Conservation (phyloP, 805 yeast genomes). For the Metschnikowia chrysomelidarum region DNA sequence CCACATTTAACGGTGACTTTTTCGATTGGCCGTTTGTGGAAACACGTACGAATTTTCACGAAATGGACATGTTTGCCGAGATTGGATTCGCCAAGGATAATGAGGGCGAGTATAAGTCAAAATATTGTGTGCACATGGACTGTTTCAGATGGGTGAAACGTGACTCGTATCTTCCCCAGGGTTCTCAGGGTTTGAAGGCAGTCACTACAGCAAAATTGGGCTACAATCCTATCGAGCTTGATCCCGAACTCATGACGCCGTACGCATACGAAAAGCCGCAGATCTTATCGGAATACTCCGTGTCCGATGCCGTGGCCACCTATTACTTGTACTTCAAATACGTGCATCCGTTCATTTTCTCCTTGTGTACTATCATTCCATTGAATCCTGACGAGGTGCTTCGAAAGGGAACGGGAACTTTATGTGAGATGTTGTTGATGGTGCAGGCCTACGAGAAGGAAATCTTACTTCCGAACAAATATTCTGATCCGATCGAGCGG, state of each 20-base stretch:
- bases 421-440: conserved; percentile 96
- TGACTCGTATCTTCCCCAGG: conserved; percentile 96
- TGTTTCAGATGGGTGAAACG: conserved; percentile 97
- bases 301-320: conserved; percentile 99
- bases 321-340: conserved; percentile 94
- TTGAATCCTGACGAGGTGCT: conserved; percentile 94
- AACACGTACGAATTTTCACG: conserved; percentile 79
- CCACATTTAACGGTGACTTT: conserved; percentile 97
- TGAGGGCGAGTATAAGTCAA: conserved; percentile 90
- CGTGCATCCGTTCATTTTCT: conserved; percentile 95
- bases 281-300: conserved; percentile 90
- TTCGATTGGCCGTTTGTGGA: conserved; percentile 99
- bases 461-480: conserved; percentile 89
- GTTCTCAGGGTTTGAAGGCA: conserved; percentile 97
- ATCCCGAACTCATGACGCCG: conserved; percentile 97
- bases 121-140: conserved; percentile 95
- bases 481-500: conserved; percentile 89
- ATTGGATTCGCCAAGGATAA: conserved; percentile 89
- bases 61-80: conserved; percentile 83
- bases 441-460: conserved; percentile 84
- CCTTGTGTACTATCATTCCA: conserved; percentile 93
- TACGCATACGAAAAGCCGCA: conserved; percentile 96
- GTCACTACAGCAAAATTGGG: conserved; percentile 95
- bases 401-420: conserved; percentile 96
- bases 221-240: conserved; percentile 93